These are phyloP conservation scores for Colletotrichum costaricense DNA, from an alignment of 2,329 filamentous ascomycete genomes.

Conservation along the genomic window DNA sequence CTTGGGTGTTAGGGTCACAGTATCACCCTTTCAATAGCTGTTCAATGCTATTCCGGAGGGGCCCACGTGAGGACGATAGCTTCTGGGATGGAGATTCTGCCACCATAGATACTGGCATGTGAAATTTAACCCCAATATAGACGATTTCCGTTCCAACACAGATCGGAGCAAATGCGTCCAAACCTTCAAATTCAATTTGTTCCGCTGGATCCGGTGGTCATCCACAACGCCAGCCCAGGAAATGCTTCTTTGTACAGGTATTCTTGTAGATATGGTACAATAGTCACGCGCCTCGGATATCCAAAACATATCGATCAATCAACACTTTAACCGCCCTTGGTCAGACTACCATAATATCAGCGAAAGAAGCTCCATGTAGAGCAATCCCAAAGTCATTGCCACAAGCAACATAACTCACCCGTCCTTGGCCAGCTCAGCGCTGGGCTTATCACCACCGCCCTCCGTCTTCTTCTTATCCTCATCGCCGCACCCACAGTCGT, in stretches of 20 bases:
- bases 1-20: no score
- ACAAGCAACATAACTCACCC: slow-evolving; percentile 12
- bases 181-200: not conserved
- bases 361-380: not conserved
- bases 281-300: not conserved
- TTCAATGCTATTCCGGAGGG: not conserved
- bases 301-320: not conserved
- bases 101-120: not conserved
- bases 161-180: not conserved
- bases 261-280: not conserved
- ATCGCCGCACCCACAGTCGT: slow-evolving; percentile 79
- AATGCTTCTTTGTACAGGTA: not conserved
- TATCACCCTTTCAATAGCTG: not conserved
- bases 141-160: no score
- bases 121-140: not conserved
- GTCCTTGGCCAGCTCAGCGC: slow-evolving; percentile 31
- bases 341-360: slow-evolving; percentile 19
- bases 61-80: not conserved
- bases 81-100: not conserved
- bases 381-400: no score
- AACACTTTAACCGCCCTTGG: slow-evolving; percentile 10
- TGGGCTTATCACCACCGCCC: slow-evolving; percentile 23
- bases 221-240: not conserved
- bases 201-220: not conserved
- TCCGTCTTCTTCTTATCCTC: slow-evolving; percentile 60